phyloP scores from a whole-genome alignment of 331 rosid species.

The Prunus yedoensis region DNA sequence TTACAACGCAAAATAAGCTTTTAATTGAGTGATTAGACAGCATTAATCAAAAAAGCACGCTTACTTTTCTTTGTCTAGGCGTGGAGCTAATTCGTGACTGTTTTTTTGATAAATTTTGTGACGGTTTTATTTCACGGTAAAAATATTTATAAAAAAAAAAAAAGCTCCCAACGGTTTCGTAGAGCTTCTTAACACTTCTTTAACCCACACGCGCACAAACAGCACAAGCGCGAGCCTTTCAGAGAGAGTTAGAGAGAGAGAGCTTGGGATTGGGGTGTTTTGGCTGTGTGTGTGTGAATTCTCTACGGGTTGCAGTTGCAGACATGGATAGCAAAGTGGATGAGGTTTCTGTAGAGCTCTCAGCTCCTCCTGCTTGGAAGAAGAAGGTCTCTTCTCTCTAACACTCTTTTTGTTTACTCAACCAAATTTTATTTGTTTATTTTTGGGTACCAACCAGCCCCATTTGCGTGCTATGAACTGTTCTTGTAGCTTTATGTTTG shows the following conservation, averaged over 20 bases:
- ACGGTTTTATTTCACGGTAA: neutral
- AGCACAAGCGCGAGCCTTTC: neutral
- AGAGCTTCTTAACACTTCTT: neutral
- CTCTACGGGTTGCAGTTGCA: constrained; percentile 19
- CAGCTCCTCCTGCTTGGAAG: constrained; percentile 90
- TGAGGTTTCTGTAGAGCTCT: constrained; percentile 67
- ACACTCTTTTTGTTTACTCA: neutral
- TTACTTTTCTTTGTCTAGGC: too few species aligned
- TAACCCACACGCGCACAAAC: neutral
- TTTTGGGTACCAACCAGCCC: neutral
- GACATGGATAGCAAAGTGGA: constrained; percentile 47
- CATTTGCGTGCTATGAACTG: neutral
- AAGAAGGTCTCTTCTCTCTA: constrained; percentile 61
- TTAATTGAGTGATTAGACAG: too few species aligned
- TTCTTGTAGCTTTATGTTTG: neutral
- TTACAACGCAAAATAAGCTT: neutral
- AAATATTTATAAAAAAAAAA: neutral
- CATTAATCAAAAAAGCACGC: too few species aligned
- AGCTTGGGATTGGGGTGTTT: neutral
- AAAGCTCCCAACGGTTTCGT: neutral
- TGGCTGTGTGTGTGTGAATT: constrained; percentile 6
- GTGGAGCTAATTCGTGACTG: too few species aligned
- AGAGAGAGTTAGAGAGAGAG: neutral
- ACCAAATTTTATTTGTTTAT: neutral
- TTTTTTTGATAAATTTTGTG: neutral